These are phyloP conservation scores for Dipteronia sinensis DNA, from an alignment of 345 rosid species.

Conservation along the genomic window DNA sequence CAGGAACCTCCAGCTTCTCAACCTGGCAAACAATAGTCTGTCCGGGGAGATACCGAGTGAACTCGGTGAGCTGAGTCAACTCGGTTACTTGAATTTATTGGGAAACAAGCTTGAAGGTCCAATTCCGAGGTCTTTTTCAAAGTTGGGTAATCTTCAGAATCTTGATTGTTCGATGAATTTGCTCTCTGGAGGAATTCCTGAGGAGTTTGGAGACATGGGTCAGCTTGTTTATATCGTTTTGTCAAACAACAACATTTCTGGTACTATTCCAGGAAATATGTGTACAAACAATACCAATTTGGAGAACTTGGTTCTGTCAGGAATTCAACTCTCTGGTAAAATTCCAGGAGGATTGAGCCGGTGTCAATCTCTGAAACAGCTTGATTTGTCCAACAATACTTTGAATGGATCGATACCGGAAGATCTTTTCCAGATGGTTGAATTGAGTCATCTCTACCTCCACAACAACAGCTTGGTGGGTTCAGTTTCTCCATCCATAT, in stretches of 20 bases:
- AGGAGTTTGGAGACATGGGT: constrained; percentile 69
- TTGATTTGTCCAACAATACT: constrained; percentile 80
- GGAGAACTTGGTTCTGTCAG: constrained; percentile 54
- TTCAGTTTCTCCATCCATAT: constrained; percentile 55
- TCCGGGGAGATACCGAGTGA: constrained; percentile 71
- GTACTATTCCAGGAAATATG: constrained; percentile 49
- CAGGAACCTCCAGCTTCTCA: constrained; percentile 52
- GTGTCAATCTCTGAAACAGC: constrained; percentile 63
- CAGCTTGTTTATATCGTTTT: constrained; percentile 61
- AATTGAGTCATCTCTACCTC: constrained; percentile 69
- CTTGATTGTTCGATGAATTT: constrained; percentile 72
- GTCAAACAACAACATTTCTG: constrained; percentile 62
- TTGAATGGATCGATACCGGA: constrained; percentile 69
- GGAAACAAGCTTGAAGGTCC: constrained; percentile 67
- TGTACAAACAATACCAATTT: constrained; percentile 62
- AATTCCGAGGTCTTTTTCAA: constrained; percentile 58
- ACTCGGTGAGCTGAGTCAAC: constrained; percentile 63
- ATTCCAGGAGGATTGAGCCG: constrained; percentile 63
- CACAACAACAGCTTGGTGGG: constrained; percentile 91
- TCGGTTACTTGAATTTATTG: constrained; percentile 62
- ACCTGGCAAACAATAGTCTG: constrained; percentile 67
- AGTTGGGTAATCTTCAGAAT: constrained; percentile 51
- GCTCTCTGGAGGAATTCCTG: constrained; percentile 74
- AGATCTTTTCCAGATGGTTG: constrained; percentile 48
- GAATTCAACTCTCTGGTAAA: constrained; percentile 59